Evolutionary conservation across 495 filamentous ascomycete genomes (phyloP).

Genomic region (Cenococcum geophilum): DNA sequence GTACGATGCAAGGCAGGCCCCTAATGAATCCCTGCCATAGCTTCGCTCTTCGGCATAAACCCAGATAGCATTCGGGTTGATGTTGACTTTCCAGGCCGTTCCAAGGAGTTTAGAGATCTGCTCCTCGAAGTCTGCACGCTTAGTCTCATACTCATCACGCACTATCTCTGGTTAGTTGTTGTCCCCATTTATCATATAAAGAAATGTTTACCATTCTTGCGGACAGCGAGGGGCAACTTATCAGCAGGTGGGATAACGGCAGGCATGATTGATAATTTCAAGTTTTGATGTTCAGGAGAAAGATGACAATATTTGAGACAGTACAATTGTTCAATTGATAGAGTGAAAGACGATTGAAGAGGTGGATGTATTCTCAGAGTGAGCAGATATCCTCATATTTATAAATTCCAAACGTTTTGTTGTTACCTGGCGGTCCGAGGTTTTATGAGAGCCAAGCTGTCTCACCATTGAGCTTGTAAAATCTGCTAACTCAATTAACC

Average conservation of each 20-base stretch:
- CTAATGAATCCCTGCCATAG: constrained; percentile 45
- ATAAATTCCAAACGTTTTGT: neutral
- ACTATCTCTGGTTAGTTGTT: constrained; percentile 33
- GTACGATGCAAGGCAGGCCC: constrained; percentile 44
- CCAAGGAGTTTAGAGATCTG: constrained; percentile 43
- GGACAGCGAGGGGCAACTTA: constrained; percentile 49
- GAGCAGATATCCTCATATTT: neutral
- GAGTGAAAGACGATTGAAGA: neutral
- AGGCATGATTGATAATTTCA: constrained; percentile 10
- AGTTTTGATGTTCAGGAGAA: neutral
- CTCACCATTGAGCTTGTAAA: neutral
- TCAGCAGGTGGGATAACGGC: constrained; percentile 25
- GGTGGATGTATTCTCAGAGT: neutral
- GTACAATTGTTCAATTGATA: constrained; percentile 3
- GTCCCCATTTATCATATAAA: neutral
- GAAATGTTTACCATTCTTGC: constrained; percentile 45
- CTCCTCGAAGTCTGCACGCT: constrained; percentile 42
- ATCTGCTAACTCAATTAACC: neutral
- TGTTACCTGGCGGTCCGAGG: neutral
- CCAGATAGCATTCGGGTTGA: constrained; percentile 45
- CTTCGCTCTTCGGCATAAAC: constrained; percentile 44
- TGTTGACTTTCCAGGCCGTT: constrained; percentile 45
- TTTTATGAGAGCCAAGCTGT: neutral
- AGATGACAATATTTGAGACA: neutral
- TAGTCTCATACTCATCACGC: constrained; percentile 49